Evolutionary conservation across 345 rosid species (phyloP), one percentile per base, ranked within the genome.

Genomic region (Turnera subulata): DNA sequence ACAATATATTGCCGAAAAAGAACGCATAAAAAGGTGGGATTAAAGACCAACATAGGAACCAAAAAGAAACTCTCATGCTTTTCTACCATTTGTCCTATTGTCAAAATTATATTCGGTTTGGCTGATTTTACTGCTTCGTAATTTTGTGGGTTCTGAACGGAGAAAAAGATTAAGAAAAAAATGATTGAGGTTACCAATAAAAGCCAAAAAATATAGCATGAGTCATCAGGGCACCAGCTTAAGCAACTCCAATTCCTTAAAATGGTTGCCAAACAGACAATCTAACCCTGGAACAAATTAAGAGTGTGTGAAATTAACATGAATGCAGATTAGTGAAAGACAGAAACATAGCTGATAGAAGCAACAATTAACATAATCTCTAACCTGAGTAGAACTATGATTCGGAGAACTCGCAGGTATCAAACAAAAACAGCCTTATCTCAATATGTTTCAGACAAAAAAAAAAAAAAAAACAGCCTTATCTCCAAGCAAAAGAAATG

Each of bases 401-500:
- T 69, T 79, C 64, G 81, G 81, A 37, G 76, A 85, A 53, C 88
- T 84, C 43, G 64, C 66, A 43, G 62, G 62, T 15, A 76, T 73
- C 26, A 67, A 43, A n/a, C n/a, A n/a, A n/a, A n/a, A n/a, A n/a
- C n/a, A n/a, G n/a, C n/a, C n/a, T 62, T 46, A 29, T 53, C 53
- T 59, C 33, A 51, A n/a, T n/a, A n/a, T n/a, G n/a, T n/a, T n/a
- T n/a, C n/a, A n/a, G n/a, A n/a, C n/a, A n/a, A n/a, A n/a, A n/a
- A n/a, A n/a, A n/a, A n/a, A n/a, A n/a, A n/a, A n/a, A n/a, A n/a
- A n/a, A n/a, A n/a, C n/a, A n/a, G n/a, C 18, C 14, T n/a, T 46
- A 56, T 61, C 62, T 40, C 60, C 64, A n/a, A 6, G 8, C 35
- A 3, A 29, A 8, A 3, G 8, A 29, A 29, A 3, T 3, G 35